These are phyloP conservation scores for Chenopodium suecicum DNA, from an alignment of 148 eudicot species.

Conservation along the genomic window DNA sequence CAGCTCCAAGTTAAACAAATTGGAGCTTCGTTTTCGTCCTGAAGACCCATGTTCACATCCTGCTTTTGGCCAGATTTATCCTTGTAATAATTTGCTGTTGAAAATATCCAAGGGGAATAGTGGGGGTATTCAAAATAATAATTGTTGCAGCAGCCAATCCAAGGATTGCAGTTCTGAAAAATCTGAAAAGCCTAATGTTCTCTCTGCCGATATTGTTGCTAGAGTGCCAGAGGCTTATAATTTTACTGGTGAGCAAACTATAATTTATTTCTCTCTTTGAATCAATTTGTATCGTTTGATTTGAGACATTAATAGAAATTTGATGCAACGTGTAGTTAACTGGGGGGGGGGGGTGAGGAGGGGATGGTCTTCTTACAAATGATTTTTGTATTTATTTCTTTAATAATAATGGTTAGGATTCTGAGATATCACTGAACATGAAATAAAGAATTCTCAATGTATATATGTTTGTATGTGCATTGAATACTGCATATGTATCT, in stretches of 20 bases:
- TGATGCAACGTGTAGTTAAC: background rate
- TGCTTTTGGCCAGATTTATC: constrained; percentile 57
- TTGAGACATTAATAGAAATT: background rate
- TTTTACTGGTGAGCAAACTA: constrained; percentile 61
- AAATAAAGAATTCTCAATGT: background rate
- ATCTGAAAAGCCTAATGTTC: constrained; percentile 28
- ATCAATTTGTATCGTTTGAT: background rate
- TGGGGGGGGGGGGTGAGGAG: background rate
- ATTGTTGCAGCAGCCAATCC: constrained; percentile 17
- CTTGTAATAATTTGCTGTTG: constrained; percentile 65
- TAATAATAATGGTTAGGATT: background rate
- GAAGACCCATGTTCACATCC: constrained; percentile 96
- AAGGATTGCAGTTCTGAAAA: constrained; percentile 23
- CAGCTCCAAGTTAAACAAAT: constrained; percentile 52
- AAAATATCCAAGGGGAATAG: constrained; percentile 55
- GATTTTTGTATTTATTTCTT: too few relatives aligned
- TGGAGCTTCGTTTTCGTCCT: constrained; percentile 90
- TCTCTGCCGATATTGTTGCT: constrained; percentile 76
- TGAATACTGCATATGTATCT: background rate
- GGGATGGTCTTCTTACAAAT: background rate
- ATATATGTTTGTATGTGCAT: background rate
- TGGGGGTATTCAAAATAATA: constrained; percentile 29
- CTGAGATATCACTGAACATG: background rate
- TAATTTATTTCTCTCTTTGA: background rate
- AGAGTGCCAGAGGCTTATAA: constrained; percentile 67